Percentiles rank a stretch among this genome's conserved stretches.
These are phyloP conservation scores for Dothistroma pini DNA, from an alignment of 2,329 filamentous ascomycete genomes.

Conservation along the genomic window DNA sequence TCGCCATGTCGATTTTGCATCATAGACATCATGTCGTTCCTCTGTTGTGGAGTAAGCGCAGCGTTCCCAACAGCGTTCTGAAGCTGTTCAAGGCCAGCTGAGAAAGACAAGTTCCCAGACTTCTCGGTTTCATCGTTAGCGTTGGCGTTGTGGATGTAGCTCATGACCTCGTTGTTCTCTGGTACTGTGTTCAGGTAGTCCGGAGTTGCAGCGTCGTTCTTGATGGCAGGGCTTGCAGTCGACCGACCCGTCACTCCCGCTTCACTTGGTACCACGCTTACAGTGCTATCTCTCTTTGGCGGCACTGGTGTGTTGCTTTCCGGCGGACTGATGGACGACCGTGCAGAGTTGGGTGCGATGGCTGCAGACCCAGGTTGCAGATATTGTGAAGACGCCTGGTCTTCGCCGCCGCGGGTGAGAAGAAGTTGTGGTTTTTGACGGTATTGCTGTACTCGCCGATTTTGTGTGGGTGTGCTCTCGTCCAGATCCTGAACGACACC, in stretches of 20 bases:
- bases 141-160: conserved; percentile 48
- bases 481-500: conserved; percentile 60
- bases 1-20: conserved; percentile 45
- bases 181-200: conserved; percentile 34
- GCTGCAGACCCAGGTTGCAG: conserved; percentile 25
- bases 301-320: conserved; percentile 15
- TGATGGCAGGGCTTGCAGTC: conserved; percentile 35
- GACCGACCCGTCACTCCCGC: conserved; percentile 8
- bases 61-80: conserved; percentile 45
- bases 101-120: conserved; percentile 33
- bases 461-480: conserved; percentile 39
- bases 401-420: conserved; percentile 33
- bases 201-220: conserved; percentile 40
- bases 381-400: conserved; percentile 30
- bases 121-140: conserved; percentile 31
- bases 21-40: conserved; percentile 46
- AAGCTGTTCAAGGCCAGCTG: conserved; percentile 46
- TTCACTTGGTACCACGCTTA: conserved; percentile 18
- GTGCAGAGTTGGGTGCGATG: conserved; percentile 28
- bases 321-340: conserved; percentile 27
- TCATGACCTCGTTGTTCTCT: conserved; percentile 50
- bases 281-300: conserved; percentile 16
- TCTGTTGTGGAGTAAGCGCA: conserved; percentile 47
- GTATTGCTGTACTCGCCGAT: conserved; percentile 28
- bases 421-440: conserved; percentile 30